Evolutionary conservation across 208 protist species (phyloP).

Genomic region (Trichomonas tenax): DNA sequence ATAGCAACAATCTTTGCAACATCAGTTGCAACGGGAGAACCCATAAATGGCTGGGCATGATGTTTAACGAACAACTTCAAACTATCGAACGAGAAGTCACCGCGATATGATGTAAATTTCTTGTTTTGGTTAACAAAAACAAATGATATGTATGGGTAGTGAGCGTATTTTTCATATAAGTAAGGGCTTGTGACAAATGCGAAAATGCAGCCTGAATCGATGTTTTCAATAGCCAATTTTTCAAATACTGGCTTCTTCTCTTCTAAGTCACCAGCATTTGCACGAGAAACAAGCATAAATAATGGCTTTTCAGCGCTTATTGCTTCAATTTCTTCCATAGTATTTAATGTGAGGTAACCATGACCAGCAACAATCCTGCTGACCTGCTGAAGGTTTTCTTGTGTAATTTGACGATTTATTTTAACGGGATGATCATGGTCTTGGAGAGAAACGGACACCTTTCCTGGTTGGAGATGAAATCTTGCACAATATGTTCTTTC

Average conservation of each 20-base stretch:
- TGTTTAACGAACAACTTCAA: background rate
- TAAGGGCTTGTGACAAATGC: background rate
- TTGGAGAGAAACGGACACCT: background rate
- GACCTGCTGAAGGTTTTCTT: background rate
- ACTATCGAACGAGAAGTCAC: background rate
- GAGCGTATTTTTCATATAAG: background rate
- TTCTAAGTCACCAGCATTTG: background rate
- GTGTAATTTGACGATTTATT: background rate
- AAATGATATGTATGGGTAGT: background rate
- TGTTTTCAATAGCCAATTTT: background rate
- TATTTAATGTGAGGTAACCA: background rate
- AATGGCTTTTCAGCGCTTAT: background rate
- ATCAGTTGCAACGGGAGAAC: background rate
- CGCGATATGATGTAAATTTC: background rate
- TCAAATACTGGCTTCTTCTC: background rate
- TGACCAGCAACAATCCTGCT: background rate
- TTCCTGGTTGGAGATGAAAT: background rate
- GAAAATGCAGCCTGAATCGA: background rate
- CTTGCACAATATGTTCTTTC: background rate
- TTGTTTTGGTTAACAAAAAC: background rate
- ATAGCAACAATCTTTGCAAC: background rate
- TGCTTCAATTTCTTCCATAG: background rate
- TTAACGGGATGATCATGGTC: background rate
- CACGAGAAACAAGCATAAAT: background rate
- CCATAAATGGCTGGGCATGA: background rate